A percentile compares a stretch with the other conserved stretches of the same genome.
Conservation (phyloP, 2,329 filamentous ascomycete genomes). For the Diatrype stigma region DNA sequence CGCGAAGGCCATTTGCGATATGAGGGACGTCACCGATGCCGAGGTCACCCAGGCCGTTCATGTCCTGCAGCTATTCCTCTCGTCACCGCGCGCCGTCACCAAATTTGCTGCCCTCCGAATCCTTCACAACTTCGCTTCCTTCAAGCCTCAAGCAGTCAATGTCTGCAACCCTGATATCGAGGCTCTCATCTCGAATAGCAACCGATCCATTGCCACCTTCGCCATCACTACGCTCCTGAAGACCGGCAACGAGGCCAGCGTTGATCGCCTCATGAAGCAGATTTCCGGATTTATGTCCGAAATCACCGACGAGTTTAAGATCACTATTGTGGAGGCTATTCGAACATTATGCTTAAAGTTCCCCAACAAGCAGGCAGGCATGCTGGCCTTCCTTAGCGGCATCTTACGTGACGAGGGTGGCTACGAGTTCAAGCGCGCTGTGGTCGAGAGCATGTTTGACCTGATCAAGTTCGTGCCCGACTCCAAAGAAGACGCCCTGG, state of each 20-base stretch:
- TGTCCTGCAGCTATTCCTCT: conserved; percentile 93
- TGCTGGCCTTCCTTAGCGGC: conserved; percentile 96
- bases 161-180: conserved; percentile 97
- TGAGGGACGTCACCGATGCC: conserved; percentile 86
- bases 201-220: conserved; percentile 96
- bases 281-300: conserved; percentile 98
- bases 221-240: conserved; percentile 97
- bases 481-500: conserved; percentile 73
- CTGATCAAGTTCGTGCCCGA: conserved; percentile 98
- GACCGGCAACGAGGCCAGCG: conserved; percentile 95
- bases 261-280: conserved; percentile 97
- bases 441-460: conserved; percentile 99
- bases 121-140: conserved; percentile 91
- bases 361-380: conserved; percentile 94
- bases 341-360: conserved; percentile 96
- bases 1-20: conserved; percentile 94
- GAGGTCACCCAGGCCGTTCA: conserved; percentile 92
- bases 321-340: conserved; percentile 98
- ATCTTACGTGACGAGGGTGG: conserved; percentile 95
- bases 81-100: conserved; percentile 88
- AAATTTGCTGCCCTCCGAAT: conserved; percentile 97
- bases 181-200: conserved; percentile 91
- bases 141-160: conserved; percentile 90
- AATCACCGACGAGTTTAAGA: conserved; percentile 99
- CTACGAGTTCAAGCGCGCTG: conserved; percentile 95